Base-by-base conservation (phyloP, 1,284 basidiomycete genomes). In the Coniophora puteana region DNA sequence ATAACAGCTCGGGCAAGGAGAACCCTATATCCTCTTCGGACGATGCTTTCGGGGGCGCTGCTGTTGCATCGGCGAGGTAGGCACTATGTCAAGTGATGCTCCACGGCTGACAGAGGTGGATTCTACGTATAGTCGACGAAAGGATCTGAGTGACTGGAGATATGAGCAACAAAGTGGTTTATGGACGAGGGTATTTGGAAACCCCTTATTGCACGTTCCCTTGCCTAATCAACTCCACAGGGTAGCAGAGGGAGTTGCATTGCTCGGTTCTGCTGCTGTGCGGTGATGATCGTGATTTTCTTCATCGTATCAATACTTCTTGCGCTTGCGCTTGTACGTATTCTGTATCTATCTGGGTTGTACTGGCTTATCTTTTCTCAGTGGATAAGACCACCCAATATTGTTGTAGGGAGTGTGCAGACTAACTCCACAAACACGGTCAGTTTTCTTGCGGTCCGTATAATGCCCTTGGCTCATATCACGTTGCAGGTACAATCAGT, bases 381-480 rank as follows among this genome's bases (percentile, higher is more conserved):
- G 90, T 93, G 83, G 78, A 72, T 89, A 38, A 77, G 81, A 22
- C 90, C 90, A 5, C 90, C 90, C 0, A 76, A 79, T 46, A 67
- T 93, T 41, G 57, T 62, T n/a, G 69, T 93, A 45, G 79, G 83
- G 33, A 58, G 64, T 31, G 74, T 85, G 21, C 59, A 69, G 23
- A 48, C 71, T 51, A 51, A 62, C 47, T 61, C 59, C 47, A 59
- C 61, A 40, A 65, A 63, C 48, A 59, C 68, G 40, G 79, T 80
- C 47, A 62, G 65, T 53, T 46, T 52, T 30, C 33, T 25, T 39
- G 4, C 28, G 20, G 12, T 22, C 43, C n/a, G 18, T 22, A 30
- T 17, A 20, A 34, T 40, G 36, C 33, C 22, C 10, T 17, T 40
- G 21, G 36, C 36, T 38, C 53, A 50, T 42, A 34, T 58, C 10